These are phyloP conservation scores for Lolium multiflorum DNA, from an alignment of 176 grass and related monocot genomes.

Conservation along the genomic window DNA sequence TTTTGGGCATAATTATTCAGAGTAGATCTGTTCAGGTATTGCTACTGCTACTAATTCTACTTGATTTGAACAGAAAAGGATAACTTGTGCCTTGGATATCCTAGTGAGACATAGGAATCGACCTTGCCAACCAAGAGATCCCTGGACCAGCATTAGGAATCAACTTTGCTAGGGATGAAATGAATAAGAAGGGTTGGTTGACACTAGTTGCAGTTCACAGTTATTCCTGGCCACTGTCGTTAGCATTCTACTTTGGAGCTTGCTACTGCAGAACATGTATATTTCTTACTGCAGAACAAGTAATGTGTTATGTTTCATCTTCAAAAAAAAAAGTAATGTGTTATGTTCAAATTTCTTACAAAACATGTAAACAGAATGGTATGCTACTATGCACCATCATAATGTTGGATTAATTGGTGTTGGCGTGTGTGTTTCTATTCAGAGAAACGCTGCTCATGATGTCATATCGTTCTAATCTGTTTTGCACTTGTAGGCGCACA, in stretches of 20 bases:
- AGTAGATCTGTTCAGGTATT: too few species aligned
- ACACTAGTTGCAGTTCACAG: slow-evolving; percentile 90
- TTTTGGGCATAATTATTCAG: too few species aligned
- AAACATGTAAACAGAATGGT: neutral
- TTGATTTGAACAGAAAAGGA: slow-evolving; percentile 49
- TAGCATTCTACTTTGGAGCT: slow-evolving; percentile 96
- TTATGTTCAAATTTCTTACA: neutral
- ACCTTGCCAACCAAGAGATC: slow-evolving; percentile 89
- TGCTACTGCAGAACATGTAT: slow-evolving; percentile 30
- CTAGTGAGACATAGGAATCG: slow-evolving; percentile 91
- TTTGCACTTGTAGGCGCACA: too few species aligned
- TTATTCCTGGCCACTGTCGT: slow-evolving; percentile 86
- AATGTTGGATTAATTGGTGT: too few species aligned
- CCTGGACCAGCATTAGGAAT: slow-evolving; percentile 95
- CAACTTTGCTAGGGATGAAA: slow-evolving; percentile 97
- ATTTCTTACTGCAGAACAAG: too few species aligned
- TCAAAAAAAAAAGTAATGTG: neutral
- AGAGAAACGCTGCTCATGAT: too few species aligned
- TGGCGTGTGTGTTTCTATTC: too few species aligned
- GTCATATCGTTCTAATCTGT: too few species aligned
- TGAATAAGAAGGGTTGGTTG: slow-evolving; percentile 95
- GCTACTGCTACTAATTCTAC: too few species aligned
- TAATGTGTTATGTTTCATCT: too few species aligned
- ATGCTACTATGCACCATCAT: neutral
- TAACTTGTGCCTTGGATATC: slow-evolving; percentile 95